Base-by-base conservation (phyloP, 1,284 basidiomycete genomes). In the Sparassis latifolia region DNA sequence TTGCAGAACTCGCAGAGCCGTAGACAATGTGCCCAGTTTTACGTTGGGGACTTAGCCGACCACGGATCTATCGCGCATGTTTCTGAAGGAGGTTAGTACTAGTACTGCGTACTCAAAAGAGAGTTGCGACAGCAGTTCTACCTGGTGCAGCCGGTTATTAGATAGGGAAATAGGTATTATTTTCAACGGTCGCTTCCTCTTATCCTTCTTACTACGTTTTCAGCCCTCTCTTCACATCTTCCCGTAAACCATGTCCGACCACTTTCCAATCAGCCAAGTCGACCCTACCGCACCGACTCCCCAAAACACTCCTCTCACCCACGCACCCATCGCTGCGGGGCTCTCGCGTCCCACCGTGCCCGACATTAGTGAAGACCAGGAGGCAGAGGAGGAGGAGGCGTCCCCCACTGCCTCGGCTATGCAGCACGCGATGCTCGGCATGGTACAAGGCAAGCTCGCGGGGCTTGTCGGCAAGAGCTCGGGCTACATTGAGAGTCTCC, bases 1-100 rank as follows among this genome's bases (percentile, higher is more conserved):
- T 77, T 99, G 42, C 84, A 97, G 69, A 97, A 98, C 69, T 97
- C 93, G 52, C 92, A 95, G 71, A 92, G 88, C n/a, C n/a, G n/a
- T n/a, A n/a, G n/a, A n/a, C n/a, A n/a, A n/a, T n/a, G n/a, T n/a
- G n/a, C n/a, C n/a, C n/a, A n/a, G n/a, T n/a, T n/a, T n/a, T n/a
- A n/a, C n/a, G n/a, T n/a, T n/a, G n/a, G n/a, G n/a, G n/a, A n/a
- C n/a, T n/a, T n/a, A n/a, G n/a, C n/a, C n/a, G n/a, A n/a, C 92
- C 41, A 92, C 88, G 1, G 97, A 99, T 64, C 76, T 98, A 46
- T 97, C 52, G 73, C 81, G n/a, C n/a, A n/a, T n/a, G 42, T 79
- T n/a, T n/a, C n/a, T n/a, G n/a, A n/a, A n/a, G n/a, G n/a, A n/a
- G n/a, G n/a, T n/a, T n/a, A n/a, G n/a, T n/a, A n/a, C n/a, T n/a